Evolutionary conservation across 306 rosid genomes (phyloP).

Genomic region (Glycine soja): DNA sequence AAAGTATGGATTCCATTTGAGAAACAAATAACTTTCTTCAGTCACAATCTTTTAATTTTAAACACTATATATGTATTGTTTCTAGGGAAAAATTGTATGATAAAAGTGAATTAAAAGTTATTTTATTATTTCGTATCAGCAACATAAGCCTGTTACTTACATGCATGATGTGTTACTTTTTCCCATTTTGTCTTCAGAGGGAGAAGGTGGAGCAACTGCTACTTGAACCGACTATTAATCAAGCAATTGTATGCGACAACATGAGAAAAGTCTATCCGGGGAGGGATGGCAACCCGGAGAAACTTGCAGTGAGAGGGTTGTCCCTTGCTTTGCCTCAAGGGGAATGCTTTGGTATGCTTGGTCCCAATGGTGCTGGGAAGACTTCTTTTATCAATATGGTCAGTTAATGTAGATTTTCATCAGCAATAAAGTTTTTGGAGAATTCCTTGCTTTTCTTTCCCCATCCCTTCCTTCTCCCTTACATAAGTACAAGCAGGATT

Average conservation of each 20-base stretch:
- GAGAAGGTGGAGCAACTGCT: conserved; percentile 85
- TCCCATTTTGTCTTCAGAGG: conserved; percentile 54
- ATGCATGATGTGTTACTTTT: neutral
- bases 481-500: neutral
- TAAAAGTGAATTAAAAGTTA: neutral
- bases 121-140: neutral
- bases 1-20: conserved; percentile 1
- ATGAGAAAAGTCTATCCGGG: conserved; percentile 82
- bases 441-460: neutral
- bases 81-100: neutral
- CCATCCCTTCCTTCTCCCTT: neutral
- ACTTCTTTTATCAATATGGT: conserved; percentile 97
- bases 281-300: conserved; percentile 88
- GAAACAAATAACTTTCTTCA: conserved; percentile 15
- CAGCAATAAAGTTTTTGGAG: neutral
- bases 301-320: conserved; percentile 82
- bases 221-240: conserved; percentile 57
- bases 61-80: neutral
- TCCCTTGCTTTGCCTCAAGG: conserved; percentile 93
- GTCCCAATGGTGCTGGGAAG: conserved; percentile 97
- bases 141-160: neutral
- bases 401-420: conserved; percentile 47
- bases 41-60: neutral
- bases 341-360: conserved; percentile 98
- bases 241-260: conserved; percentile 76